A percentile compares a stretch with the other conserved stretches of the same genome.
Evolutionary conservation across 805 yeast genomes (phyloP).

Genomic region (Starmerella apis): DNA sequence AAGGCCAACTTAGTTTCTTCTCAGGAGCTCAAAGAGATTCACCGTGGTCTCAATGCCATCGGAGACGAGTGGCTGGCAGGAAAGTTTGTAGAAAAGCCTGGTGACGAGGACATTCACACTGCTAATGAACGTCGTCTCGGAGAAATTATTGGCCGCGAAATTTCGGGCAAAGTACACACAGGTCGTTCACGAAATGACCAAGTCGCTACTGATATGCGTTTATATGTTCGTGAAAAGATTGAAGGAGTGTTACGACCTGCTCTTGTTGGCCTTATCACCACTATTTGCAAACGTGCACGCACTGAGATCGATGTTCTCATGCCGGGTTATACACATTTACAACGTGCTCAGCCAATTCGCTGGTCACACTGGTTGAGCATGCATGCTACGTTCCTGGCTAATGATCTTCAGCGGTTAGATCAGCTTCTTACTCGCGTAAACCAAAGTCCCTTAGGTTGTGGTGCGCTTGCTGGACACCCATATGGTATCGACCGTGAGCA

Average conservation of each 20-base stretch:
- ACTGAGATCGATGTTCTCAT: slow-evolving; percentile 80
- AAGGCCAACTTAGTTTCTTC: slow-evolving; percentile 64
- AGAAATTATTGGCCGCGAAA: slow-evolving; percentile 83
- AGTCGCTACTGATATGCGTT: slow-evolving; percentile 98
- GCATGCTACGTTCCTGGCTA: slow-evolving; percentile 88
- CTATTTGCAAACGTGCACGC: slow-evolving; percentile 65
- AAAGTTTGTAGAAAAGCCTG: slow-evolving; percentile 61
- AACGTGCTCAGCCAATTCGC: slow-evolving; percentile 98
- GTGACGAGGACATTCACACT: slow-evolving; percentile 97
- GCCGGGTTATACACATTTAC: slow-evolving; percentile 99
- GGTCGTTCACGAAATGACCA: slow-evolving; percentile 98
- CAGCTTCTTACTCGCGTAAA: slow-evolving; percentile 77
- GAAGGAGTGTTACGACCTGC: slow-evolving; percentile 42
- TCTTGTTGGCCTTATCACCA: slow-evolving; percentile 52
- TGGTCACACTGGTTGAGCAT: slow-evolving; percentile 97
- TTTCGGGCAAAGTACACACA: slow-evolving; percentile 98
- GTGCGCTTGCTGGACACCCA: slow-evolving; percentile 98
- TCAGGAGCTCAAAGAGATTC: slow-evolving; percentile 71
- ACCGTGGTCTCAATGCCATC: slow-evolving; percentile 64
- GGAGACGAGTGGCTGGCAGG: slow-evolving; percentile 70
- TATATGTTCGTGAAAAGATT: slow-evolving; percentile 74
- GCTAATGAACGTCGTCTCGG: slow-evolving; percentile 98
- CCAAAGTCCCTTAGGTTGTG: slow-evolving; percentile 86
- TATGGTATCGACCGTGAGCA: slow-evolving; percentile 96
- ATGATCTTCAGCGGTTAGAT: slow-evolving; percentile 74